Conservation (phyloP, 495 filamentous ascomycete genomes). For the Extremus antarcticus region DNA sequence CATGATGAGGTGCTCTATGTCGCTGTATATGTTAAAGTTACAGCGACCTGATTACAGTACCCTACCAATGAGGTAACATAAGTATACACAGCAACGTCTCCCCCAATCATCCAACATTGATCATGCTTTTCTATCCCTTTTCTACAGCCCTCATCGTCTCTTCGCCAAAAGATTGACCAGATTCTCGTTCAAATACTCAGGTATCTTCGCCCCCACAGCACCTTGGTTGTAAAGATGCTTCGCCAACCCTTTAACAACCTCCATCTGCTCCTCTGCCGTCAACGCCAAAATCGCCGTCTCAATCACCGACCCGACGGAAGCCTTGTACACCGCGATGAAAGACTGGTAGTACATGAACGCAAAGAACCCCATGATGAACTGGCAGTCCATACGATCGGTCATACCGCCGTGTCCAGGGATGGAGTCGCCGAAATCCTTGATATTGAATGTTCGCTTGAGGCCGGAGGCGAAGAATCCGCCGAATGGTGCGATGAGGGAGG, state of each 20-base stretch:
- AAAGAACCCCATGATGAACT: slow-evolving; percentile 99
- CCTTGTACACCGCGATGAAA: slow-evolving; percentile 81
- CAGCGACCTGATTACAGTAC: slow-evolving; percentile 3
- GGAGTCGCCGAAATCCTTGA: slow-evolving; percentile 98
- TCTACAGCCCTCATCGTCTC: background rate
- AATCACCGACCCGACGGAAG: slow-evolving; percentile 72
- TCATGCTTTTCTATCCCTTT: background rate
- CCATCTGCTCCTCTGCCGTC: slow-evolving; percentile 72
- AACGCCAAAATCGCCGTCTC: slow-evolving; percentile 81
- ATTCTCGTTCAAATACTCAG: slow-evolving; percentile 13
- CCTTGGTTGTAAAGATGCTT: slow-evolving; percentile 86
- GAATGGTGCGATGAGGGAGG: slow-evolving; percentile 93
- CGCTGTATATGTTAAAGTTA: background rate
- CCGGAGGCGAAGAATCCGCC: slow-evolving; percentile 98
- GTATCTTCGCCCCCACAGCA: slow-evolving; percentile 48
- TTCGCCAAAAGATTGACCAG: slow-evolving; percentile 2
- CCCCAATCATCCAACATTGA: background rate
- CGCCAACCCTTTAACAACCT: slow-evolving; percentile 70
- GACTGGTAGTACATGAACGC: slow-evolving; percentile 96
- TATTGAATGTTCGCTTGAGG: slow-evolving; percentile 97
- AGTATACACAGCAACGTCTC: background rate
- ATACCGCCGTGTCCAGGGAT: slow-evolving; percentile 98
- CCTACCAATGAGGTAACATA: background rate
- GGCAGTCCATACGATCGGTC: slow-evolving; percentile 98
- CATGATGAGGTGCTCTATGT: too few relatives aligned